Base-by-base conservation (phyloP, 306 rosid genomes). In the Sechiopsis laciniata region DNA sequence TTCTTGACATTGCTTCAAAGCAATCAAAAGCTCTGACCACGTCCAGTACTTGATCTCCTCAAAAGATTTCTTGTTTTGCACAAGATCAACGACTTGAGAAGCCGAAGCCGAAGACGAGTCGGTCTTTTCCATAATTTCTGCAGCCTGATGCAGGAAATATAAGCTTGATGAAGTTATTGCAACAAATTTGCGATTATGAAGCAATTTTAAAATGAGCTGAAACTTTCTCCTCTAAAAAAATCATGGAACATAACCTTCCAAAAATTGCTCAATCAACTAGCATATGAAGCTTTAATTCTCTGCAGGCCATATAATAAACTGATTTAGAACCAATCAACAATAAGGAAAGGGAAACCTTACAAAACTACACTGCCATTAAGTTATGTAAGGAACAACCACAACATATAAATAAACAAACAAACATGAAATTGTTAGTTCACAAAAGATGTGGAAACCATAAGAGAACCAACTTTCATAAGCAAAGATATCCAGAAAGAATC, bases 161-260 rank as follows among this genome's bases (percentile, higher is more conserved):
- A 87, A 71, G 71, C 84, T 88, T 60, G 92, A 81, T 37, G 91
- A 88, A 75, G 61, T 84, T 77, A 87, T 74, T 32, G 80, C 76
- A 58, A 75, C 69, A 53, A 75, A 75, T 64, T 87, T 91, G 76
- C 75, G 78, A 81, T 74, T 79, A 62, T 90, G 80, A 82, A 93
- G 90, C 78, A 86, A 84, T 79, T 79, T 86, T 64, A 75, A 77
- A 74, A 90, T 75, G 29, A 90, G 83, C 89, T 88, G 72, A 32
- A 93, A 79, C 89, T 78, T 83, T 86, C 86, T n/a, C 91, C 97
- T 20, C 97, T 91, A 2, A 96, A 97, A 82, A 90, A 94, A 82
- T 89, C 95, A 50, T 94, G 92, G 78, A 89, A 85, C 5, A 32
- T 32, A 32, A 32, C 5, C 37, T 32, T 32, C 37, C 37, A 32